These are phyloP conservation scores for Dissophora ornata DNA, from an alignment of 192 early-diverging fungal species.

Conservation along the genomic window DNA sequence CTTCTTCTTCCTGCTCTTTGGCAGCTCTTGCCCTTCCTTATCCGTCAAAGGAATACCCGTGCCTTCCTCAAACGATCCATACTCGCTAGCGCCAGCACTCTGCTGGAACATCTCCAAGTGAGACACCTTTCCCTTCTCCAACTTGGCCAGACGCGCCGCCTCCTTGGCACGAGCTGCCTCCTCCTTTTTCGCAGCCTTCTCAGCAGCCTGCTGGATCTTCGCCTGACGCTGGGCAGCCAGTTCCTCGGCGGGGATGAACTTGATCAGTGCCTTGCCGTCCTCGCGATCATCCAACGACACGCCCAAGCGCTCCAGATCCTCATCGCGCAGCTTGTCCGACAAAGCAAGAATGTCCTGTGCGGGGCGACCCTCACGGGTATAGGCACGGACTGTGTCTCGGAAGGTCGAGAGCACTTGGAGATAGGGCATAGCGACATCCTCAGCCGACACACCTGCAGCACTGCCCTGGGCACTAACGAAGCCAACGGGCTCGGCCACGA, in stretches of 20 bases:
- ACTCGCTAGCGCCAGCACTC: slow-evolving; percentile 36
- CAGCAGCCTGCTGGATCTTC: slow-evolving; percentile 73
- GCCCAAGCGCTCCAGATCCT: slow-evolving; percentile 87
- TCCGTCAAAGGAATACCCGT: slow-evolving; percentile 89
- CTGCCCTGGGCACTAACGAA: slow-evolving; percentile 59
- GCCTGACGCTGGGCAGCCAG: slow-evolving; percentile 72
- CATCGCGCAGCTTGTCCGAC: slow-evolving; percentile 91
- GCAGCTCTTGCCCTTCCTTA: slow-evolving; percentile 81
- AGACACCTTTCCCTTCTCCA: slow-evolving; percentile 82
- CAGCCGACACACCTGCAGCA: slow-evolving; percentile 44
- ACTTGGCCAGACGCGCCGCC: slow-evolving; percentile 71
- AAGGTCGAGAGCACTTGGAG: slow-evolving; percentile 84
- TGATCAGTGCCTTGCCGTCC: slow-evolving; percentile 92
- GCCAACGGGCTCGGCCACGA: slow-evolving; percentile 72
- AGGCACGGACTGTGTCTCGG: slow-evolving; percentile 86
- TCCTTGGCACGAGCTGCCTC: slow-evolving; percentile 68
- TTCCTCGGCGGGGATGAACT: slow-evolving; percentile 84
- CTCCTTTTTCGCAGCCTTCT: slow-evolving; percentile 71
- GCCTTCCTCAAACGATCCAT: slow-evolving; percentile 46
- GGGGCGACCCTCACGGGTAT: slow-evolving; percentile 69
- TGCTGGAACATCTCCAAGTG: slow-evolving; percentile 87
- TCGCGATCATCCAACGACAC: slow-evolving; percentile 95
- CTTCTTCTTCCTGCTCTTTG: slow-evolving; percentile 89
- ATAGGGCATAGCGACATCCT: slow-evolving; percentile 77
- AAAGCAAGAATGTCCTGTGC: slow-evolving; percentile 73